These are phyloP conservation scores for Aspergillus pseudotamarii DNA, from an alignment of 2,329 filamentous ascomycete species.

Conservation along the genomic window DNA sequence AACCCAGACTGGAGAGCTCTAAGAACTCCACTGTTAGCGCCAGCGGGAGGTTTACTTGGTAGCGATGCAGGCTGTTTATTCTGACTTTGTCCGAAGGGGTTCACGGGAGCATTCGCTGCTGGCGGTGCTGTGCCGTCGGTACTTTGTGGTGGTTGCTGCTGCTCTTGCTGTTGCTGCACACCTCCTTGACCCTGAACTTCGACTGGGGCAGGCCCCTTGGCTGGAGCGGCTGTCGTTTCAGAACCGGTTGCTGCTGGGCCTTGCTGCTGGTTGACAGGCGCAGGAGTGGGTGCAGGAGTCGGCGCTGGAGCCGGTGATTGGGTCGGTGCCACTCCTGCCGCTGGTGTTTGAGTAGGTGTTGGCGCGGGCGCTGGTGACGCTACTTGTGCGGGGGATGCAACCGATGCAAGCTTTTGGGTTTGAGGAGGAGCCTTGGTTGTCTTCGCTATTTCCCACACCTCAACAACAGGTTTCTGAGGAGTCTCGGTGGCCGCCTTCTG, in stretches of 20 bases:
- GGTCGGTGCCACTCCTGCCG: slow-evolving; percentile 13
- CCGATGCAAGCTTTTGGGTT: slow-evolving; percentile 32
- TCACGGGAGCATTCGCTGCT: slow-evolving; percentile 19
- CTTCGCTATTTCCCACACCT: slow-evolving; percentile 85
- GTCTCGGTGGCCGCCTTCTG: slow-evolving; percentile 82
- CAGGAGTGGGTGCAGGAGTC: slow-evolving; percentile 17
- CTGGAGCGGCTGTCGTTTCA: neutral
- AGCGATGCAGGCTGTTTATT: slow-evolving; percentile 30
- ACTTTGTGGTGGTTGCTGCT: slow-evolving; percentile 22
- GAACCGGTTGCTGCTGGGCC: slow-evolving; percentile 17
- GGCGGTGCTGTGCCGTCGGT: slow-evolving; percentile 19
- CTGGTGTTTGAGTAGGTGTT: slow-evolving; percentile 19
- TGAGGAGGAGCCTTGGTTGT: slow-evolving; percentile 57
- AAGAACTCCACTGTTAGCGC: slow-evolving; percentile 45
- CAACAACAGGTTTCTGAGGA: slow-evolving; percentile 76
- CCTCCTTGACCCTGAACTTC: slow-evolving; percentile 17
- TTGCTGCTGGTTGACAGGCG: slow-evolving; percentile 9
- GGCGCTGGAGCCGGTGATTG: slow-evolving; percentile 8
- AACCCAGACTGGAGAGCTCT: slow-evolving; percentile 48
- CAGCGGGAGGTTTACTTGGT: slow-evolving; percentile 37
- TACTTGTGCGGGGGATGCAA: slow-evolving; percentile 21
- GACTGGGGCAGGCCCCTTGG: slow-evolving; percentile 11
- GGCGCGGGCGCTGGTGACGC: slow-evolving; percentile 26
- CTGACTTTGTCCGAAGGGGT: slow-evolving; percentile 33
- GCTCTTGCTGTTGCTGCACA: slow-evolving; percentile 21